Evolutionary conservation across 2,329 filamentous ascomycete species (phyloP).

Genomic region (Leptographium galeiforme): DNA sequence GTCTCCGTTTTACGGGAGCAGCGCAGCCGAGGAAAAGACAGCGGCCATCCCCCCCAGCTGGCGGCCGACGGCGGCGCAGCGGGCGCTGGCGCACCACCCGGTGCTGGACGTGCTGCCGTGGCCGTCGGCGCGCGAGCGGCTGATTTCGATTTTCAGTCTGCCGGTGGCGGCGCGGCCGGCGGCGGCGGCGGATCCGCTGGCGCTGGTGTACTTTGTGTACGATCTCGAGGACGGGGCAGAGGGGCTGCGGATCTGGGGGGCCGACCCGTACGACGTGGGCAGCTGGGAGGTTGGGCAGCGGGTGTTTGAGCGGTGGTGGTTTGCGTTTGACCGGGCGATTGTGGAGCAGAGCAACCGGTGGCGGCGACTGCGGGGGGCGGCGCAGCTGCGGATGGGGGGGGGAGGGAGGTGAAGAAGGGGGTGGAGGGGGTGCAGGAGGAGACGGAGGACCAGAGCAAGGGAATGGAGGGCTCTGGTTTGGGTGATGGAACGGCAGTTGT

Average conservation of each 20-base stretch:
- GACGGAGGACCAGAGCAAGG: no score
- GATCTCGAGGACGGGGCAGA: slow-evolving; percentile 43
- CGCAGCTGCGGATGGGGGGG: slow-evolving; percentile 1
- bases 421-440: no score
- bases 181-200: slow-evolving; percentile 30
- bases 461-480: no score
- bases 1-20: slow-evolving; percentile 30
- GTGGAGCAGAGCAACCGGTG: slow-evolving; percentile 40
- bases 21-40: slow-evolving; percentile 13
- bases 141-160: slow-evolving; percentile 34
- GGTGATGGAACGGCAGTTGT: no score
- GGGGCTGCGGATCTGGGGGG: slow-evolving; percentile 34
- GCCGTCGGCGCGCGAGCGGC: slow-evolving; percentile 21
- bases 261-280: slow-evolving; percentile 31
- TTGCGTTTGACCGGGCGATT: slow-evolving; percentile 39
- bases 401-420: no score
- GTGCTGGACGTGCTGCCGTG: slow-evolving; percentile 44
- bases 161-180: slow-evolving; percentile 34
- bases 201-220: slow-evolving; percentile 37
- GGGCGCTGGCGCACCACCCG: slow-evolving; percentile 39
- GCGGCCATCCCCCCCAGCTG: slow-evolving; percentile 28
- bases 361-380: slow-evolving; percentile 31
- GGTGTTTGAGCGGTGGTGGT: slow-evolving; percentile 49
- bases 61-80: slow-evolving; percentile 36
- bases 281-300: slow-evolving; percentile 45